These are phyloP conservation scores for Saussurea involucrata DNA, from an alignment of 129 eudicot genomes.

Conservation along the genomic window DNA sequence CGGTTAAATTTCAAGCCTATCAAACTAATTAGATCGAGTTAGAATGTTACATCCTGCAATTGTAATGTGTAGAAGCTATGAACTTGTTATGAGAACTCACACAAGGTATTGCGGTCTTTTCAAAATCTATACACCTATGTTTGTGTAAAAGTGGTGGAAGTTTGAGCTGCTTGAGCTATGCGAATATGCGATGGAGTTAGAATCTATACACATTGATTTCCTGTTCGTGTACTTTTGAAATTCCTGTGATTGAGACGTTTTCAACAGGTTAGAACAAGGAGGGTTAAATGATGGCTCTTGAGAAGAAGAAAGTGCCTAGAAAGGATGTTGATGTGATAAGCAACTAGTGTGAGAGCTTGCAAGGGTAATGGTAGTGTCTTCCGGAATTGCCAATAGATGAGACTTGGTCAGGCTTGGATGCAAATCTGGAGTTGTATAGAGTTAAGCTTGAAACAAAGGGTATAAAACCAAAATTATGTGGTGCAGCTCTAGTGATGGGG, in stretches of 20 bases:
- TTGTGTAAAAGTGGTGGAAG: neutral
- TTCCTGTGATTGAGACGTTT: neutral
- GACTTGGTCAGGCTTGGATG: neutral
- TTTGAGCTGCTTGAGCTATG: neutral
- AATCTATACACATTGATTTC: neutral
- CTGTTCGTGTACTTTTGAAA: neutral
- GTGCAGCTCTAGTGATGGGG: neutral
- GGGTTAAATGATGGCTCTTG: neutral
- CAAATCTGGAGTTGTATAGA: neutral
- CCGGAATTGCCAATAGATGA: neutral
- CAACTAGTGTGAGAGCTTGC: neutral
- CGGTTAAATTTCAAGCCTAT: neutral
- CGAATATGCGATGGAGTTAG: neutral
- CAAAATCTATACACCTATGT: neutral
- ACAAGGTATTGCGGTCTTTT: neutral
- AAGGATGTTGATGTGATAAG: neutral
- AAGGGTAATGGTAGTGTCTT: neutral
- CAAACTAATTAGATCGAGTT: neutral
- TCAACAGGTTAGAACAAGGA: neutral
- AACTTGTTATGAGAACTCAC: neutral
- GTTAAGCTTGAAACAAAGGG: neutral
- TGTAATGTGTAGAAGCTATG: neutral
- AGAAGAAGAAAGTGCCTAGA: neutral
- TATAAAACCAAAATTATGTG: neutral
- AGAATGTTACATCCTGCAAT: neutral